Evolutionary conservation across 441 rosid species (phyloP), one percentile per base, ranked within the genome.

Genomic region (Pelargonium cotyledonis): DNA sequence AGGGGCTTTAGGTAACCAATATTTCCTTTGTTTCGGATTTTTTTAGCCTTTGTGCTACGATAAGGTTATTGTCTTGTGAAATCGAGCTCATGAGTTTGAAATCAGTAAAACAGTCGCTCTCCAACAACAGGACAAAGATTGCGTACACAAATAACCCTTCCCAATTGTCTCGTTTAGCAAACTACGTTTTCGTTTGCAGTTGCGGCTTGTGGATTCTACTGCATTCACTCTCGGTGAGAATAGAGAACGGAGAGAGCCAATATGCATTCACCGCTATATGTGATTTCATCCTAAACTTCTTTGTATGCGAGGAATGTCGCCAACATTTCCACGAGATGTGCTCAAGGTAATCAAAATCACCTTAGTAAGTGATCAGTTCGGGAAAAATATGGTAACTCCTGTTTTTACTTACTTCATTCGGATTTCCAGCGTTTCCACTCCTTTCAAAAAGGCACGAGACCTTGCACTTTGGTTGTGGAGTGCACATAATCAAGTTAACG

Each of bases 141-240:
- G 40, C 4, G 40, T 35, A 35, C 40, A 35, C 40, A 35, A 35
- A 35, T 35, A 35, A 35, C 40, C 40, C 8, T 6, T 35, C 40
- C n/a, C 53, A 47, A 47, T 47, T 47, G 53, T 47, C 53, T 47
- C n/a, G 53, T 47, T 49, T 49, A 49, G 16, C 6, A n/a, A 57
- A 57, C 10, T 18, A 57, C 9, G 21, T 57, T 40, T 40, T 18
- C 62, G 18, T 70, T 67, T 88, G 83, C 85, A 95, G 99, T 82
- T 95, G 99, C 66, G 99, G 99, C 7, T 82, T 95, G 77, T 95
- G 99, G 99, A 89, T 92, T 75, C 85, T 95, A 68, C 72, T 95
- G 73, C 99, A 95, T 86, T 95, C 99, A 12, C 88, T 95, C 47
- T 89, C 99, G 16, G 93, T 95, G 73, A 85, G 95, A 71, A 78